Base-by-base conservation (phyloP, 2,329 filamentous ascomycete species). In the Colletotrichum theobromicola region DNA sequence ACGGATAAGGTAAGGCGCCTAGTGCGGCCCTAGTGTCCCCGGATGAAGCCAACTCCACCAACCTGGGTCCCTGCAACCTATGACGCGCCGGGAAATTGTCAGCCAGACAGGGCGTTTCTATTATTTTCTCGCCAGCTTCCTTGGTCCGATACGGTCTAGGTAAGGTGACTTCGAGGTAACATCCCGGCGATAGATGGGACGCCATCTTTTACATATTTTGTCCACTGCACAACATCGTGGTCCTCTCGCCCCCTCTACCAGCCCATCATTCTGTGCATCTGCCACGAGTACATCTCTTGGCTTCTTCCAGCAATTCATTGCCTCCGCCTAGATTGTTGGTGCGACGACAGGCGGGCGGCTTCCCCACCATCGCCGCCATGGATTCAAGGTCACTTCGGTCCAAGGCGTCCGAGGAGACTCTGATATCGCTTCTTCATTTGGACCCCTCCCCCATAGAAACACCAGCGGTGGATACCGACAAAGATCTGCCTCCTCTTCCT, bases 381-480 rank as follows among this genome's bases (percentile, higher is more conserved):
- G 75, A 75, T 50, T 69, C 67, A 12, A 65, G 66, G 42, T 73
- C 72, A 9, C 76, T 77, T 32, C 60, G 69, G 16, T 68, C 73
- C 30, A 75, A 71, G 37, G 61, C 72, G 5, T 77, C 77, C 3
- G 71, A 76, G 34, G 77, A 77, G 58, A 77, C 77, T 18, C 76
- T 78, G 57, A 63, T 70, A 30, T 77, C 77, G 32, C 77, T 78
- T 28, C 70, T 74, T 16, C 77, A 78, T 58, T 42, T 78, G 61
- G 77, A 78, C 26, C 77, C 77, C 9, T 66, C 75, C 13, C 77
- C 32, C 80, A 94, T 98, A 57, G 93, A 90, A 30, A 84, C 84
- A 46, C 83, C 86, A 2, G 80, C 93, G 68, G 88, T 81, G 21
- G 82, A 84, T 73, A 78, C 83, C 61, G 88, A 92, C 74, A 87